These are phyloP conservation scores for Eragrostis curvula DNA, from an alignment of 176 grass and related monocot genomes.

Conservation along the genomic window DNA sequence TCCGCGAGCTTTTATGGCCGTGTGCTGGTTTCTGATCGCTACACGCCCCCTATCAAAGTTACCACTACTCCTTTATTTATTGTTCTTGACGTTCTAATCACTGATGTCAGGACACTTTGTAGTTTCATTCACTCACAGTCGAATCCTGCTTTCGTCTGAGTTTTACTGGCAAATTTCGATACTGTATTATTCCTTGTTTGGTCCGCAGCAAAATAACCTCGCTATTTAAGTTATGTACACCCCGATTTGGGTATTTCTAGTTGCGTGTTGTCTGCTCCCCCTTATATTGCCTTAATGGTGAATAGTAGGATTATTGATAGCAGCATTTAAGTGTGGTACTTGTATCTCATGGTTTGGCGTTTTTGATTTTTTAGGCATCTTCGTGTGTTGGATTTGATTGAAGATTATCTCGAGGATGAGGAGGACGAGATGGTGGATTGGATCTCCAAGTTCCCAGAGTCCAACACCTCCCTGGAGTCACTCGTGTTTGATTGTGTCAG, in stretches of 20 bases:
- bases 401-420: constrained; percentile 76
- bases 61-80: constrained; percentile 24
- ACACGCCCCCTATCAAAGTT: constrained; percentile 31
- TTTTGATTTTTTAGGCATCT: constrained; percentile 65
- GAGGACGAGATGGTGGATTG: constrained; percentile 74
- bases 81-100: constrained; percentile 25
- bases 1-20: constrained; percentile 39
- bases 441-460: constrained; percentile 89
- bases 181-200: too few relatives aligned
- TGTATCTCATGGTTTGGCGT: constrained; percentile 21
- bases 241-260: background rate
- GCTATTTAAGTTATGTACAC: constrained; percentile 15
- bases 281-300: background rate
- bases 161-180: constrained; percentile 3
- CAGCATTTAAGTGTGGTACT: background rate
- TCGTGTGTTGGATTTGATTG: constrained; percentile 82
- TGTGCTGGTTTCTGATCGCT: constrained; percentile 22
- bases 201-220: constrained; percentile 4
- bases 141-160: constrained; percentile 7
- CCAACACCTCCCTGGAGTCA: constrained; percentile 64
- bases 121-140: constrained; percentile 20
- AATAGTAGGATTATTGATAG: constrained; percentile 1
- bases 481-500: constrained; percentile 73
- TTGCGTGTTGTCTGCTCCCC: background rate
- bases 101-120: constrained; percentile 22